These are phyloP conservation scores for Cardamine resedifolia DNA, from an alignment of 345 rosid species.

Conservation along the genomic window DNA sequence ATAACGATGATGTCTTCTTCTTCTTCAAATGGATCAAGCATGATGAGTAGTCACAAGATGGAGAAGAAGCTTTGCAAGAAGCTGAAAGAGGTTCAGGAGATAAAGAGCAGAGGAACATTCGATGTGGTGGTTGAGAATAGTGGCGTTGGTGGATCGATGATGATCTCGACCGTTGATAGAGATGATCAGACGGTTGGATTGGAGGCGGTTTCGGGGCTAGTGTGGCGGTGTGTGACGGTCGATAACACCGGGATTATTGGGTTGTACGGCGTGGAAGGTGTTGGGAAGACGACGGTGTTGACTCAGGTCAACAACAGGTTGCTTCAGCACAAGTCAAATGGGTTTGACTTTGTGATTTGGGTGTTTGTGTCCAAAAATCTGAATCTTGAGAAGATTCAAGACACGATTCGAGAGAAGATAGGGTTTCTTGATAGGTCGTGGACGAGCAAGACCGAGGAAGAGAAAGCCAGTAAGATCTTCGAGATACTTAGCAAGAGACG, in stretches of 20 bases:
- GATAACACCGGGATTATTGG: slow-evolving; percentile 41
- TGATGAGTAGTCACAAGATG: slow-evolving; percentile 25
- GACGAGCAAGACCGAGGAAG: slow-evolving; percentile 33
- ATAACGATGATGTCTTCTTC: slow-evolving; percentile 31
- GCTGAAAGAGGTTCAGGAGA: slow-evolving; percentile 30
- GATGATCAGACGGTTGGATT: slow-evolving; percentile 39
- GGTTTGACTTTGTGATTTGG: slow-evolving; percentile 45
- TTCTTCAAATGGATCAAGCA: slow-evolving; percentile 22
- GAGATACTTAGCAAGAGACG: slow-evolving; percentile 37
- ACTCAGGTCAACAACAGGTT: slow-evolving; percentile 42
- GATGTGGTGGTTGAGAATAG: slow-evolving; percentile 36
- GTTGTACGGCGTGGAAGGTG: slow-evolving; percentile 40
- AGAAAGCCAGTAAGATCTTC: slow-evolving; percentile 33
- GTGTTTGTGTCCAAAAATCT: slow-evolving; percentile 39
- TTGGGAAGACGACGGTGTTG: slow-evolving; percentile 48
- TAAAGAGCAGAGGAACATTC: slow-evolving; percentile 35
- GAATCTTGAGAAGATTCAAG: slow-evolving; percentile 38
- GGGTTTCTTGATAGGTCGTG: slow-evolving; percentile 37
- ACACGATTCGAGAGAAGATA: slow-evolving; percentile 39
- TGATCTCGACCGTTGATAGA: slow-evolving; percentile 28
- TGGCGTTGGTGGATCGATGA: slow-evolving; percentile 27
- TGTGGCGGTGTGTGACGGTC: slow-evolving; percentile 37
- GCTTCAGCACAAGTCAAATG: slow-evolving; percentile 21
- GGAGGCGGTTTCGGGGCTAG: slow-evolving; percentile 35
- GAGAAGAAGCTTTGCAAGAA: slow-evolving; percentile 34